Base-by-base conservation (phyloP, 2,329 filamentous ascomycete genomes). In the Colletotrichum plurivorum region DNA sequence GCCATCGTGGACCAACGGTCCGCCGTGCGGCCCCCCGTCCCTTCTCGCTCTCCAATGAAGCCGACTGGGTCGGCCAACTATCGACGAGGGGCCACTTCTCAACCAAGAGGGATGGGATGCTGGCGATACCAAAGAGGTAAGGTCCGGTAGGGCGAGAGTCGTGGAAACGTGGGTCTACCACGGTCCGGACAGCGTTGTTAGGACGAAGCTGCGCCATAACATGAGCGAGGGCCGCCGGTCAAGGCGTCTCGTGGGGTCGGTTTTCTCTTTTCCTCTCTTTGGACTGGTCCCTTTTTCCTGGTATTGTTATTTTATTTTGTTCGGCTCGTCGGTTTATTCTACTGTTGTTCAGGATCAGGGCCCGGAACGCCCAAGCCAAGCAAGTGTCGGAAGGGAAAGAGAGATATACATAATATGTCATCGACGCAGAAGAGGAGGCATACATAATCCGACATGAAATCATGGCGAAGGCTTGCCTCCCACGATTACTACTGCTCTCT, bases 391-490 rank as follows among this genome's bases (percentile, higher is more conserved):
- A 7, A 45, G 45, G 4, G 27, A 41, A 20, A 51, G 15, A 52
- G 43, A 45, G 12, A 18, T 20, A 25, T n/a, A 18, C 12, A 41
- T 56, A 67, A 56, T 55, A 69, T 67, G 56, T 39, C 46, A 46
- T 36, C 56, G 18, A 25, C 20, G 20, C 39, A 56, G 51, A 69
- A 53, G 51, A 69, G 52, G 62, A n/a, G 49, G 20, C 16, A 57
- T 18, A 57, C 36, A 46, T 67, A 69, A 67, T 57, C 51, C 48
- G 61, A 65, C 65, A 69, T 67, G 51, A 67, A 57, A 69, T 69
- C 62, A 69, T 69, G 67, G 56, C 61, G 63, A 66, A 66, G 67
- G 67, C 67, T 69, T 61, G 67, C 56, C 67, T 66, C 56, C 43
- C 67, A 61, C 55, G 55, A 48, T n/a, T 67, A 51, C 45, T 69